Evolutionary conservation across 163 green algal species (phyloP).

Genomic region (Chlorella variabilis): DNA sequence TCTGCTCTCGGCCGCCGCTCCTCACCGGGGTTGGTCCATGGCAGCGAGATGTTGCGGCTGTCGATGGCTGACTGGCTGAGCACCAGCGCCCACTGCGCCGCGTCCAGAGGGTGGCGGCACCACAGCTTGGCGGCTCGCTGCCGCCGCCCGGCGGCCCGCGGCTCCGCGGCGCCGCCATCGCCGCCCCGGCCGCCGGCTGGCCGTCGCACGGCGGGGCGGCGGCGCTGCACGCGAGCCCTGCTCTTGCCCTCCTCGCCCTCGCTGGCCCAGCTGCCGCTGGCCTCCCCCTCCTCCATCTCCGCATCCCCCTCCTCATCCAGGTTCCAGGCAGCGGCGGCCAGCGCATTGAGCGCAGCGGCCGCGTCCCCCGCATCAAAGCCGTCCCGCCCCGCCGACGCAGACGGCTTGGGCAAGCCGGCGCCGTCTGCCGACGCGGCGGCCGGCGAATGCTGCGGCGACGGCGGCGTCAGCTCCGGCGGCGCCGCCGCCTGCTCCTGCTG

Average conservation of each 20-base stretch:
- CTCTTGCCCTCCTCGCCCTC: neutral
- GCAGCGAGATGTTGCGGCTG: conserved; percentile 30
- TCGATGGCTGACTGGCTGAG: conserved; percentile 19
- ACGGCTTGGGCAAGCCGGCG: no score
- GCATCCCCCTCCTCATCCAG: neutral
- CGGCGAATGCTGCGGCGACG: neutral
- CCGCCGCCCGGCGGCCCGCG: neutral
- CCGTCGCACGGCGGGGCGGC: neutral
- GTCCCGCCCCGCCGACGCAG: no score
- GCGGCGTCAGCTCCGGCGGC: neutral
- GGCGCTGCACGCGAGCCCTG: no score
- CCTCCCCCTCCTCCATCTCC: neutral
- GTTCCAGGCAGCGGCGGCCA: neutral
- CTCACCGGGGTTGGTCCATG: conserved; percentile 30
- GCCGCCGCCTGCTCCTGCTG: neutral
- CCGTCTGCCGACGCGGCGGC: neutral
- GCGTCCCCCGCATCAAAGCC: neutral
- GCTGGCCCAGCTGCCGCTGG: neutral
- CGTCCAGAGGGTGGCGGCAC: conserved; percentile 31
- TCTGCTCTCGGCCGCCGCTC: no score
- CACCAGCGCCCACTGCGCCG: conserved; percentile 9
- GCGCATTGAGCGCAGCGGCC: neutral
- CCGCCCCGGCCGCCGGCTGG: no score
- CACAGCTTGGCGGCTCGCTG: conserved; percentile 30
- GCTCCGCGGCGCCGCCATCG: neutral